Base-by-base conservation (phyloP, 371 early-diverging fungal species). In the Saksenaea oblongispora region DNA sequence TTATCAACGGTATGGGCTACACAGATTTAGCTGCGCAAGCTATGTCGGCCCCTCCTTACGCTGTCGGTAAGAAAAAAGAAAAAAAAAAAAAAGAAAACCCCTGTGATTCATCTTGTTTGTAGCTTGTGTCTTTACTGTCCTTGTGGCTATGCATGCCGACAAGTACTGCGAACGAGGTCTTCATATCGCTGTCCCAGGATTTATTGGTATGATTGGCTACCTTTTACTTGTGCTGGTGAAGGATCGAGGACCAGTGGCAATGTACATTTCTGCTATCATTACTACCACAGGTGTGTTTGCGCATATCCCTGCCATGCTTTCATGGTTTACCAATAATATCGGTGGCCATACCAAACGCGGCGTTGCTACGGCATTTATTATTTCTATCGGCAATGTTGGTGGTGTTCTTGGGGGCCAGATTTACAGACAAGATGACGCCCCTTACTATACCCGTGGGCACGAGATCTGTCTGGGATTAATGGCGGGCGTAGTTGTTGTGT, bases 1-100 rank as follows among this genome's bases (percentile, higher is more conserved):
- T 92, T 51, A 87, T 92, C 66, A 76, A 76, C 26, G 78, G 84
- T 15, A 80, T 89, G 74, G 90, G 91, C 0, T 90, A 75, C 71
- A 76, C 75, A 13, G 42, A 76, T 39, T 26, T 85, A 44, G 67
- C 71, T 10, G 81, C 85, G 8, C 81, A 85, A 28, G 78, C 81
- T 28, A 76, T 87, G 76, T 69, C 80, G 18, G 64, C 67, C 18
- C 68, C 72, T 3, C 67, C 67, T n/a, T 67, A 64, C 26, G 66
- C 64, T 14, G 44, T 65, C 27, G 57, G 60, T 59, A 59, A 28
- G 60, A 5, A 14, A 24, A 17, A 26, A n/a, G 8, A 24, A 15
- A 22, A 42, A 35, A 57, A 13, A 44, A 42, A 56, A 17, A 14
- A 14, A 18, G 18, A 18, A 27, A 14, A 13, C 24, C 17, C 5